Evolutionary conservation across 2,329 filamentous ascomycete genomes (phyloP), one percentile per base, ranked within the genome.

Genomic region (Nemania bipapillata): DNA sequence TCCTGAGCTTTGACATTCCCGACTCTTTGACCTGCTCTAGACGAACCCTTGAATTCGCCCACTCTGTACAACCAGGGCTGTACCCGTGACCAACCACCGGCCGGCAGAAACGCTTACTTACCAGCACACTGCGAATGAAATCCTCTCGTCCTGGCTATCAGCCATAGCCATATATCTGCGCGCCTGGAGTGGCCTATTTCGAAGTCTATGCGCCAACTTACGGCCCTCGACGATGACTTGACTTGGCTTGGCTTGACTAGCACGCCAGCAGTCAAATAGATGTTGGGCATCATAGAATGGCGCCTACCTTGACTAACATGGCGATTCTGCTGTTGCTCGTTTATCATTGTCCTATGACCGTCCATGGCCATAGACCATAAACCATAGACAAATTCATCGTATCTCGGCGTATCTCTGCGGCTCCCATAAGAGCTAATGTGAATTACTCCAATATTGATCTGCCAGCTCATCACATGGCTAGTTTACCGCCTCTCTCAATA

Each of bases 401-500:
- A 45, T 45, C 40, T 45, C 40, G 17, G 17, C 28, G 30, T 56
- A 35, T 52, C 30, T 58, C 62, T 60, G 22, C 58, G 35, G 37
- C 22, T 60, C 55, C 22, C 20, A 42, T 26, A 59, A 60, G 53
- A 42, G 54, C 57, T 66, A 56, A 64, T 60, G 59, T 57, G 50
- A 60, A 66, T 47, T 67, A 59, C 54, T 66, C 64, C 61, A 54
- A 70, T 42, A 65, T 63, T 64, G 49, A 50, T 20, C 20, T 64
- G 70, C 70, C 70, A 70, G 59, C 65, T 66, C 70, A 72, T 70
- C 70, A 57, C 26, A 37, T 59, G 47, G 56, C 52, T 54, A n/a
- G 40, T 49, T 56, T 64, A 52, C 62, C 54, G 60, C 60, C 54
- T 68, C 66, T 68, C 66, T 60, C 28, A 15, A 53, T 40, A 57